Evolutionary conservation across 805 yeast genomes (phyloP).

Genomic region (Candida gorgasii): DNA sequence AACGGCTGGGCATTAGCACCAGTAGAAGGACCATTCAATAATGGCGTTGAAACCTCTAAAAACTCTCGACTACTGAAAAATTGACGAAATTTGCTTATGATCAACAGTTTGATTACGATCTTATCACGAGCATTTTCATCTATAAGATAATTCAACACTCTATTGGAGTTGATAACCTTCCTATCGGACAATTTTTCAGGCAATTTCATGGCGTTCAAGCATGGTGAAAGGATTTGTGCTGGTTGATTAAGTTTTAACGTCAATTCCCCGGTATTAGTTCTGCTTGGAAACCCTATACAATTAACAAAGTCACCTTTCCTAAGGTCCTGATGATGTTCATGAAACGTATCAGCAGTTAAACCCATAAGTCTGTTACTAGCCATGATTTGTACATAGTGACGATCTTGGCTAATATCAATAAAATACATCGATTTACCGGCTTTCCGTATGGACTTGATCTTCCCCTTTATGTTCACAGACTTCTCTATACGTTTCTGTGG

Average conservation of each 20-base stretch:
- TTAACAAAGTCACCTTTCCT: constrained; percentile 73
- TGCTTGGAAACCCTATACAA: constrained; percentile 69
- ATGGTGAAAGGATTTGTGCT: constrained; percentile 60
- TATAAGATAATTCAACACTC: constrained; percentile 74
- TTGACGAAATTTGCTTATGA: constrained; percentile 55
- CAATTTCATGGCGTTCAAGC: constrained; percentile 41
- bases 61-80: constrained; percentile 60
- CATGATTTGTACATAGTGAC: constrained; percentile 57
- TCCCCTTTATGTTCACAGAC: constrained; percentile 47
- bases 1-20: constrained; percentile 97
- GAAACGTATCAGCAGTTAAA: constrained; percentile 44
- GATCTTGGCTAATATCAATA: constrained; percentile 68
- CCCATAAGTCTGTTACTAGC: constrained; percentile 52
- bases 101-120: constrained; percentile 51
- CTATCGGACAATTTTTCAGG: constrained; percentile 65
- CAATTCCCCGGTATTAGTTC: constrained; percentile 76
- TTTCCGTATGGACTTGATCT: constrained; percentile 55
- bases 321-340: constrained; percentile 40
- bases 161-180: constrained; percentile 59
- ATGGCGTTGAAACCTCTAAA: constrained; percentile 87
- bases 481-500: constrained; percentile 10
- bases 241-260: constrained; percentile 61
- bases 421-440: constrained; percentile 72
- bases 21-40: constrained; percentile 67
- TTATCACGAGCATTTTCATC: constrained; percentile 51